Evolutionary conservation across 495 filamentous ascomycete genomes (phyloP).

Genomic region (Penicillium roqueforti): DNA sequence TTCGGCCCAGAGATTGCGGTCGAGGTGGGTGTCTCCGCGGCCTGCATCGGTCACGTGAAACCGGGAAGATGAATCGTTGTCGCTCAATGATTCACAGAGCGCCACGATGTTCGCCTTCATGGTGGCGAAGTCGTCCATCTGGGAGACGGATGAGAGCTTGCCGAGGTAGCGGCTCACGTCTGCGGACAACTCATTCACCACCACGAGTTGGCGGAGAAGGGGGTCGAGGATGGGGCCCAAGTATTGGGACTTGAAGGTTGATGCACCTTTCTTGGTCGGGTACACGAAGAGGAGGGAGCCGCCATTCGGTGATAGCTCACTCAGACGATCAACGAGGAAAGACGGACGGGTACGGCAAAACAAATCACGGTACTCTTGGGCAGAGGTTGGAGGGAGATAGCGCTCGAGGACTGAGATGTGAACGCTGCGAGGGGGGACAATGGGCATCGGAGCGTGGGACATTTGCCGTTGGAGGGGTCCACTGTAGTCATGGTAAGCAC

Average conservation of each 20-base stretch:
- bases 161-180: constrained; percentile 56
- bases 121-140: constrained; percentile 56
- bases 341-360: constrained; percentile 54
- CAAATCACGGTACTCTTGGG: constrained; percentile 57
- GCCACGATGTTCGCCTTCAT: constrained; percentile 49
- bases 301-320: constrained; percentile 56
- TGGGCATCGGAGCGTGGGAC: constrained; percentile 51
- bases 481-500: constrained; percentile 52
- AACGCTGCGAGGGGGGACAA: constrained; percentile 61
- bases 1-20: constrained; percentile 58
- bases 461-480: constrained; percentile 38
- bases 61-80: constrained; percentile 37
- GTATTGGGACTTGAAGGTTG: constrained; percentile 60
- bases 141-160: constrained; percentile 52
- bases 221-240: constrained; percentile 66
- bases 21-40: constrained; percentile 49
- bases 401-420: constrained; percentile 66
- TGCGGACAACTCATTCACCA: constrained; percentile 58
- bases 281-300: constrained; percentile 67
- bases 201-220: constrained; percentile 59
- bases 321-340: constrained; percentile 62
- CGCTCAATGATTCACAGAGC: constrained; percentile 45
- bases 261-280: constrained; percentile 59
- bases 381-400: constrained; percentile 62
- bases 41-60: constrained; percentile 52